Base-by-base conservation (phyloP, 805 yeast species). In the Wickerhamomyces ciferrii region DNA sequence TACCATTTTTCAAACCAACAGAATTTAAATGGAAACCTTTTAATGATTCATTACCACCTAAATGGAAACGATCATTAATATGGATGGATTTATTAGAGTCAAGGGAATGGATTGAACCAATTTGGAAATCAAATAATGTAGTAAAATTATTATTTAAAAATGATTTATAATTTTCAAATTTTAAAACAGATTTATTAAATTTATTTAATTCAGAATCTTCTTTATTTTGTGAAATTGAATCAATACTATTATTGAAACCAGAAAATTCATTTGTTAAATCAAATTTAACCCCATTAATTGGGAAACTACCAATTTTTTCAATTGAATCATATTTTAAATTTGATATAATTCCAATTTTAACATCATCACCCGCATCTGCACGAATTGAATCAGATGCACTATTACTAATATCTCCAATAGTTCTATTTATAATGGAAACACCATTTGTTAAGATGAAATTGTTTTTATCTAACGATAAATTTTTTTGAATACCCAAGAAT, bases 41-140 rank as follows among this genome's bases (percentile, higher is more conserved):
- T 43, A 86, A 72, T 7, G 80, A 76, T 43, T 72, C 66, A 23
- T 75, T 65, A 0, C 94, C 95, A 15, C 94, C 90, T 43, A 87
- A 69, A 59, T 79, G 83, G 60, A 88, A 87, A 50, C 82, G 72
- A 61, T 89, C 97, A 47, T 80, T 71, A 34, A 81, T 61, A 55
- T 84, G 90, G 1, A 87, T 59, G 3, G 55, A 53, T n/a, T 61
- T 53, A 9, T 59, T 48, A 5, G 60, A 48, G 18, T 67, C 39
- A 14, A 37, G 55, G 41, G 72, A 63, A 49, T 67, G 61, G 43
- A 84, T 69, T 19, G 69, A 66, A 19, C 92, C 95, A 20, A 74
- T 63, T 35, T 74, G 72, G 13, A 70, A 57, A 17, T 71, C 65
- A 2, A 79, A 46, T 21, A 75, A 72, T 7, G 79, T 54, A 2